Evolutionary conservation across 495 filamentous ascomycete genomes (phyloP), one percentile per base, ranked within the genome.

Genomic region (Aspergillus asperescens): DNA sequence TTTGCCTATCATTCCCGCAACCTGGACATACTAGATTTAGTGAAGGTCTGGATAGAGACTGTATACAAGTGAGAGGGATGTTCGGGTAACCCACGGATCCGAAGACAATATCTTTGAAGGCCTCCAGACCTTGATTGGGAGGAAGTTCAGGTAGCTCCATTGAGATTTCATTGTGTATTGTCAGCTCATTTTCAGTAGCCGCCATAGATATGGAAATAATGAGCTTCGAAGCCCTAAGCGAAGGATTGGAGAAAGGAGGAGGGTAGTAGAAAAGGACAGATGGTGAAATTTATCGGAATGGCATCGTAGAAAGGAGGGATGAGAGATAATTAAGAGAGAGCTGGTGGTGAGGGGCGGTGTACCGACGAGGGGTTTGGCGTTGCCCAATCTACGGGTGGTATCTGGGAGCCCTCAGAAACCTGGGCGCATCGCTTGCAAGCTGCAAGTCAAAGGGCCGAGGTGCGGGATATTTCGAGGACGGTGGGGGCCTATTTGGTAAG

Each of bases 1-100:
- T 74, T 99, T 99, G 54, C 93, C 94, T 19, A 87, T 86, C 50
- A 93, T 84, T 52, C 94, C 94, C 34, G 91, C 91, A 20, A 82
- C 67, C 88, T 90, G 57, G 15, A 1, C n/a, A 19, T 45, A 41
- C 31, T 60, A 34, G 64, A 47, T 27, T 50, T 45, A 32, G 48
- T 49, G 25, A 50, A 37, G 16, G 24, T 12, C 23, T 55, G 8
- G 16, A 41, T 24, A 28, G 47, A 27, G 40, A 48, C 40, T 24
- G 35, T 4, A 38, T 49, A 39, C 25, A 49, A n/a, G n/a, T n/a
- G n/a, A 7, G 22, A 22, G 13, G 22, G 28, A 16, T 6, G 37
- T 27, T n/a, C 32, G 31, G 13, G 32, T 31, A 20, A 75, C 86
- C 73, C 70, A 92, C 88, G 48, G 89, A 95, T 63, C 89, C 89